Evolutionary conservation across 768 basidiomycete species (phyloP).

Genomic region (Pulveroboletus ravenelii): DNA sequence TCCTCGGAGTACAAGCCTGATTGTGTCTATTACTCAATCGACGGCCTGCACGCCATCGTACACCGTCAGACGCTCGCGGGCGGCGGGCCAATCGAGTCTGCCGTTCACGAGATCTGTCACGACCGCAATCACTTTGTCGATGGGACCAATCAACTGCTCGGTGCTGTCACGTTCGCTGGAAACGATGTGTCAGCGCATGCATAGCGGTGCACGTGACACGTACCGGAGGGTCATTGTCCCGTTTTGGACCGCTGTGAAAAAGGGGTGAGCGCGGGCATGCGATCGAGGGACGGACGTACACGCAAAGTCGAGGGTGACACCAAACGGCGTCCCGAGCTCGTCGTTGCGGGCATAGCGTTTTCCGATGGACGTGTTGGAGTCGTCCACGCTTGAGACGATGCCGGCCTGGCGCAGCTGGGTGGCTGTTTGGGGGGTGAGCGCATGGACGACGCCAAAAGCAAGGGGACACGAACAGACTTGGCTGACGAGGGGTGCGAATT

Average conservation of each 20-base stretch:
- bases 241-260: constrained; percentile 72
- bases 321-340: constrained; percentile 96
- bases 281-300: constrained; percentile 33
- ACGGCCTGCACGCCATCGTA: constrained; percentile 92
- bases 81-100: constrained; percentile 70
- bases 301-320: constrained; percentile 94
- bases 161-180: constrained; percentile 91
- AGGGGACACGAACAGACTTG: constrained; percentile 84
- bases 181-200: neutral
- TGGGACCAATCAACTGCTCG: constrained; percentile 81
- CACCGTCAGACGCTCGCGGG: constrained; percentile 60
- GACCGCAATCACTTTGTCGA: constrained; percentile 83
- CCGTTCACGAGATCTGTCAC: constrained; percentile 78
- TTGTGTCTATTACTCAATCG: constrained; percentile 17
- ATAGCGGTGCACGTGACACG: constrained; percentile 26
- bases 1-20: constrained; percentile 13
- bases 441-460: fast-evolving
- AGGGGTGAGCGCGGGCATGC: neutral
- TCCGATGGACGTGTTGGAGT: constrained; percentile 92
- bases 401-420: constrained; percentile 83
- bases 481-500: constrained; percentile 76
- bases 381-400: constrained; percentile 90
- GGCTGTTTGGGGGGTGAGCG: constrained; percentile 44
- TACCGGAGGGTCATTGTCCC: constrained; percentile 91
- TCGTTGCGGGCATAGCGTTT: constrained; percentile 98